Base-by-base conservation (phyloP, 2,329 filamentous ascomycete species). In the Clarireedia sp. region DNA sequence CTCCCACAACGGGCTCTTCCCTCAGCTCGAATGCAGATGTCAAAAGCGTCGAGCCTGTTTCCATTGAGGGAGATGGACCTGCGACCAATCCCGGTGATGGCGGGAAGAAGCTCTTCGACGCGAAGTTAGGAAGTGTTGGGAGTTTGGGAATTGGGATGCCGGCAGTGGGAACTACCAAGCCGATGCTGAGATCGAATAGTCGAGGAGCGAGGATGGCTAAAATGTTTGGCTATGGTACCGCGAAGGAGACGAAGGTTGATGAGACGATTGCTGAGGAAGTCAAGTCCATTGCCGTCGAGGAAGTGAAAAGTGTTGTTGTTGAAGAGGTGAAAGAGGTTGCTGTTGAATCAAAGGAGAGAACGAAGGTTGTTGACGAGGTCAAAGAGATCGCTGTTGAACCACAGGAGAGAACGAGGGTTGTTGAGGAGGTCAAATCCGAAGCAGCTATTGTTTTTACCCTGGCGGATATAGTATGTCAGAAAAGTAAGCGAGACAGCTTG, bases 191-290 rank as follows among this genome's bases (percentile, higher is more conserved):
- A 38, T 48, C 58, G 4, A 55, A 33, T 23, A 53, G 55, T 16
- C 62, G 61, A 36, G 60, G 60, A 4, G 60, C 52, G 36, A 59
- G 57, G 29, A 57, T 63, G 17, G 61, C 61, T 8, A 60, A 62
- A 21, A 46, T 63, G 48, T 62, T 63, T 57, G 61, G 61, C 8
- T 62, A 60, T 43, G 58, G 54, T 16, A 51, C 43, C 14, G 40
- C 40, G 26, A 50, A 49, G 33, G 26, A 41, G 37, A 40, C 45
- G 44, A 49, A 59, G 36, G 17, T 23, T 21, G 36, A 49, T 14
- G 45, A 49, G 14, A 36, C 29, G 21, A 19, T 17, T n/a, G 19
- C 24, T 12, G 24, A 50, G 17, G 37, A 49, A 21, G 2, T 23
- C 19, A 44, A 44, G 41, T 16, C 5, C 24, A 44, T 23, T 21